Evolutionary conservation across 1,284 basidiomycete species (phyloP), one percentile per base, ranked within the genome.

Genomic region (Tetrapyrgos nigripes): DNA sequence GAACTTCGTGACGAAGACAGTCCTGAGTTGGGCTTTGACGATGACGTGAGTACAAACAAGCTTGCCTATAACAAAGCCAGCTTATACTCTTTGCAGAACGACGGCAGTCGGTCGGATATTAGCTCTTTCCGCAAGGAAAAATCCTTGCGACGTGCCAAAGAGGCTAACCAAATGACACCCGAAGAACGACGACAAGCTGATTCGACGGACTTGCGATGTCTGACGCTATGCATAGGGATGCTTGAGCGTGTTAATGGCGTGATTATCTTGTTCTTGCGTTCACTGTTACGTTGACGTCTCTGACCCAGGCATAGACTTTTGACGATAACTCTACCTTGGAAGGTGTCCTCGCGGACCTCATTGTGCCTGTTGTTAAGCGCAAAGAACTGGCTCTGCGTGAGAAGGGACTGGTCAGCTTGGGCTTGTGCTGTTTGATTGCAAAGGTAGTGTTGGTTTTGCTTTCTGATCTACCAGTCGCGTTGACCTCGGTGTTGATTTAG

Each of bases 311-410:
- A 14, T 37, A 94, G 91, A 91, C 87, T 1, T 89, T 98, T 61
- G 93, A 97, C 70, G 96, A 98, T 66, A 97, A 98, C 74, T 94
- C 94, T 1, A 96, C 93, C 0, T 80, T 98, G 48, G 92, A 97
- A 69, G 97, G 97, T 31, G 84, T 98, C 35, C 79, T 98, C 2
- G 86, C 89, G 2, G 94, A 98, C 67, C 79, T 98, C 24, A 94
- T 98, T 65, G 86, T 97, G 29, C 97, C 97, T 0, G 88, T 94
- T 1, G 92, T 98, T 31, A 89, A 90, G 67, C 86, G 93, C 62
- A 97, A 96, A 73, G 93, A 97, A 61, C 81, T 92, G 1, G 79
- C 82, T 0, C 82, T 98, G 48, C 85, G 96, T 31, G 94, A 97
- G 75, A 90, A 92, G 65, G 97, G 95, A 0, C 82, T 98, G 13